Conservation (phyloP, 2,329 filamentous ascomycete genomes). For the Orbilia brochopaga region DNA sequence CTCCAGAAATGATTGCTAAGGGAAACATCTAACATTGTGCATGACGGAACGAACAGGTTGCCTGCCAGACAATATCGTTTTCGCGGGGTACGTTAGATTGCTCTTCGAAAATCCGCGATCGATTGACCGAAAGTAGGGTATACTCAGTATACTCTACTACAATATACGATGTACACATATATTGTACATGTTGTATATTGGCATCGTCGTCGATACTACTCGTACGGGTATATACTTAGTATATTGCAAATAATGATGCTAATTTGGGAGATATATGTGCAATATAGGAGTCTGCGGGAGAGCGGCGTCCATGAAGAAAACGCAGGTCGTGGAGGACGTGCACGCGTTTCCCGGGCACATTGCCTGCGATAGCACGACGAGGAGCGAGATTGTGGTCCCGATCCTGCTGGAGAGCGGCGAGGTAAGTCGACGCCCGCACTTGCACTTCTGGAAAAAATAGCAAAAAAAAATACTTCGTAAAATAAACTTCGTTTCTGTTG, state of each 20-base stretch:
- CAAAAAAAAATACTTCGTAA: too few relatives aligned
- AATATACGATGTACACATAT: too few relatives aligned
- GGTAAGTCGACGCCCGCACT: slow-evolving; percentile 56
- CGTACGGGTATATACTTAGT: too few relatives aligned
- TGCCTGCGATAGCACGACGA: slow-evolving; percentile 76
- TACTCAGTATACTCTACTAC: too few relatives aligned
- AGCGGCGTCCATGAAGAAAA: slow-evolving; percentile 67
- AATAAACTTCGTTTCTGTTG: slow-evolving; percentile 2
- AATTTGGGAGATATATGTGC: too few relatives aligned
- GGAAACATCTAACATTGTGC: slow-evolving; percentile 6
- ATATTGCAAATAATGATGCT: too few relatives aligned
- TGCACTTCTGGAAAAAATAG: background rate
- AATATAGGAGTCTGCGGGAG: slow-evolving; percentile 74
- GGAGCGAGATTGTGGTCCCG: slow-evolving; percentile 82
- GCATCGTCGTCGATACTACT: too few relatives aligned
- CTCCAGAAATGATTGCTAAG: slow-evolving; percentile 16
- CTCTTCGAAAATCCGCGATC: slow-evolving; percentile 53
- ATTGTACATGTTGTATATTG: too few relatives aligned
- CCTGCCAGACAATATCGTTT: slow-evolving; percentile 78
- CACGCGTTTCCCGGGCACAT: slow-evolving; percentile 79
- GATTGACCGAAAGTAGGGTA: slow-evolving; percentile 54
- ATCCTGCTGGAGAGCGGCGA: slow-evolving; percentile 63
- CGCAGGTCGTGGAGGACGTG: slow-evolving; percentile 74
- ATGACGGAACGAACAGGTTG: slow-evolving; percentile 58
- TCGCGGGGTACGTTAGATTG: slow-evolving; percentile 28